These are phyloP conservation scores for Candida gorgasii DNA, from an alignment of 805 yeast species.

Conservation along the genomic window DNA sequence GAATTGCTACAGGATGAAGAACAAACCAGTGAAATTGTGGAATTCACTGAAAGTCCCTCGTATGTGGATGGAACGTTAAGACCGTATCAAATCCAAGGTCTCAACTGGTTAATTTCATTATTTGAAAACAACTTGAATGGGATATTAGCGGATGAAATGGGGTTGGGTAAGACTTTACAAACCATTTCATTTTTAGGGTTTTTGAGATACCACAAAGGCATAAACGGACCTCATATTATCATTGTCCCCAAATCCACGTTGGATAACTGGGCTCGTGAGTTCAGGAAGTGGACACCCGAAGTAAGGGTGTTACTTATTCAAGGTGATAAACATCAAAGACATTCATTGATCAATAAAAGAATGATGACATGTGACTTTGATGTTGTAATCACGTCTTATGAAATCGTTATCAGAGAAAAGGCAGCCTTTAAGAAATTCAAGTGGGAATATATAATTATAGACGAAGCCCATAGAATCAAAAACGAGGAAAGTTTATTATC, in stretches of 20 bases:
- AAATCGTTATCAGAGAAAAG: constrained; percentile 75
- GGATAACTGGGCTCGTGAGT: constrained; percentile 80
- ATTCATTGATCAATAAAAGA: constrained; percentile 49
- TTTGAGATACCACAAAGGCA: constrained; percentile 58
- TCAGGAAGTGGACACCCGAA: constrained; percentile 78
- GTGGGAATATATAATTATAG: constrained; percentile 78
- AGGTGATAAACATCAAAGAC: constrained; percentile 72
- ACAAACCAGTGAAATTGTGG: constrained; percentile 41
- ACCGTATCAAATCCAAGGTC: constrained; percentile 77
- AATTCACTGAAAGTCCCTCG: constrained; percentile 52
- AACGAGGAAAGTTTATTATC: constrained; percentile 73
- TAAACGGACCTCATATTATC: constrained; percentile 72
- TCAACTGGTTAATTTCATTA: constrained; percentile 73
- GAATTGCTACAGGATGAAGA: constrained; percentile 85
- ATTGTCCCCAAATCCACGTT: constrained; percentile 80
- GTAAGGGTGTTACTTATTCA: constrained; percentile 68
- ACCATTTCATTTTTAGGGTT: constrained; percentile 77
- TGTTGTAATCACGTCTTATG: constrained; percentile 71
- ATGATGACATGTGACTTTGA: constrained; percentile 66
- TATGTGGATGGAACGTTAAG: constrained; percentile 61
- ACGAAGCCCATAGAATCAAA: constrained; percentile 82
- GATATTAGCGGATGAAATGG: constrained; percentile 85
- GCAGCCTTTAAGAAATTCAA: constrained; percentile 62
- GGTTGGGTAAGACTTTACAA: constrained; percentile 78
- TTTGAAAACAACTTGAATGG: constrained; percentile 71